A percentile compares a stretch with the other conserved stretches of the same genome.
These are phyloP conservation scores for Xylariaceae sp. DNA, from an alignment of 2,329 filamentous ascomycete species.

Conservation along the genomic window DNA sequence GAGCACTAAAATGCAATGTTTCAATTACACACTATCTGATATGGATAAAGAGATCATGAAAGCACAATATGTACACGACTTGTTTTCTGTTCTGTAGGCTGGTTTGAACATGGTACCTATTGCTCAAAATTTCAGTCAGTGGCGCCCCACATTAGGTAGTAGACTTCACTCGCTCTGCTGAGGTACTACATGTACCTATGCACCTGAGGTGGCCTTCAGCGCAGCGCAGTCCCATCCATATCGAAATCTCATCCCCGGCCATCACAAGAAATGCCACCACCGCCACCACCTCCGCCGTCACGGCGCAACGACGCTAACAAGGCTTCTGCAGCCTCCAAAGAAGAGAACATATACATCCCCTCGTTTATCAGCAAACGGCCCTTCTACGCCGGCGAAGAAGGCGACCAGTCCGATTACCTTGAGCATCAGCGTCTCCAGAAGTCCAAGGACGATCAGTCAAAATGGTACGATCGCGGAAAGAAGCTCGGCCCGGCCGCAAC, in stretches of 20 bases:
- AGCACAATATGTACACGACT: too few relatives aligned
- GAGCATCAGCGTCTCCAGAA: constrained; percentile 90
- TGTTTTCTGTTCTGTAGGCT: too few relatives aligned
- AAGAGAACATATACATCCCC: constrained; percentile 98
- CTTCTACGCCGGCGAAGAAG: constrained; percentile 84
- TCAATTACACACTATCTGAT: too few relatives aligned
- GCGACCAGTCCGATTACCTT: constrained; percentile 75
- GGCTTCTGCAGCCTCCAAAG: constrained; percentile 57
- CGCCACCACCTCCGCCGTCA: constrained; percentile 31
- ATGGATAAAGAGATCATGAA: too few relatives aligned
- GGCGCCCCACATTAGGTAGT: too few relatives aligned
- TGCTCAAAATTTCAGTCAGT: too few relatives aligned
- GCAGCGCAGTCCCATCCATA: too few relatives aligned
- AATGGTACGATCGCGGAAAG: constrained; percentile 91
- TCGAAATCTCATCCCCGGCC: neutral
- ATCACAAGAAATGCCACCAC: constrained; percentile 35
- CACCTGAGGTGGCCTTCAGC: too few relatives aligned
- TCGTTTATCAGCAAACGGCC: constrained; percentile 97
- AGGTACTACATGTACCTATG: too few relatives aligned
- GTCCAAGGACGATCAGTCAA: constrained; percentile 65
- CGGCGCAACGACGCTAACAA: constrained; percentile 32
- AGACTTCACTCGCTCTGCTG: too few relatives aligned
- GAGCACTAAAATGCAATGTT: too few relatives aligned
- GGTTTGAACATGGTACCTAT: too few relatives aligned
- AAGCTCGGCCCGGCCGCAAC: constrained; percentile 83